phyloP scores from a whole-genome alignment of 2,329 filamentous ascomycete genomes.

The Nemania sp. region DNA sequence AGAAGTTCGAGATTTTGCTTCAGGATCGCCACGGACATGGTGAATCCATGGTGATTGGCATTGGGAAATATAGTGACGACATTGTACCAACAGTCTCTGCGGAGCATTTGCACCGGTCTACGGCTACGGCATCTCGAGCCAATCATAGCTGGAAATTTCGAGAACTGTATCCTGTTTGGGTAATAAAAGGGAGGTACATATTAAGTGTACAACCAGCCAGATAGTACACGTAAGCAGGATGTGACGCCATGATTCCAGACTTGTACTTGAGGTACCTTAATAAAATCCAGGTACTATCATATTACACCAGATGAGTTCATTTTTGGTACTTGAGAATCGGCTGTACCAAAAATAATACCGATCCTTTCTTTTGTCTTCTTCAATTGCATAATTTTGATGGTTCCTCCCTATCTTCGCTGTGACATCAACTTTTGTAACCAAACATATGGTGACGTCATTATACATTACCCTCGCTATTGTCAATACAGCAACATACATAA shows the following conservation, averaged over 20 bases:
- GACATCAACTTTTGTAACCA: neutral
- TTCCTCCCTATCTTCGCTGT: neutral
- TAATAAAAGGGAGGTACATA: conserved; percentile 15
- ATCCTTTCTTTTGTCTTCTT: neutral
- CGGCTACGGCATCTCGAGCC: neutral
- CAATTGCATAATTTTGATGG: neutral
- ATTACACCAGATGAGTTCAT: too few relatives aligned
- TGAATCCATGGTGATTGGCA: neutral
- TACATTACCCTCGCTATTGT: conserved; percentile 4
- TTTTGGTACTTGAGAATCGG: too few relatives aligned
- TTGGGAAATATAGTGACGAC: conserved; percentile 33
- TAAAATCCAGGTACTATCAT: neutral
- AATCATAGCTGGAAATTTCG: conserved; percentile 19
- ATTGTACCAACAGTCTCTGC: conserved; percentile 16
- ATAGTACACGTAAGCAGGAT: neutral
- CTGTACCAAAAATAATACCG: too few relatives aligned
- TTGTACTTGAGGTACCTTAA: neutral
- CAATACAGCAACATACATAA: too few relatives aligned
- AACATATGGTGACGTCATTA: conserved; percentile 7
- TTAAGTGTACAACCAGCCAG: neutral
- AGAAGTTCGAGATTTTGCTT: neutral
- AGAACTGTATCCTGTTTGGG: conserved; percentile 20
- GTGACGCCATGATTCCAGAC: conserved; percentile 23
- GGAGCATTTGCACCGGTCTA: conserved; percentile 38
- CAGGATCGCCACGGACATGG: neutral